A percentile compares a stretch with the other conserved stretches of the same genome.
Evolutionary conservation across 1,284 basidiomycete genomes (phyloP).

Genomic region (Agroathelia rolfsii): DNA sequence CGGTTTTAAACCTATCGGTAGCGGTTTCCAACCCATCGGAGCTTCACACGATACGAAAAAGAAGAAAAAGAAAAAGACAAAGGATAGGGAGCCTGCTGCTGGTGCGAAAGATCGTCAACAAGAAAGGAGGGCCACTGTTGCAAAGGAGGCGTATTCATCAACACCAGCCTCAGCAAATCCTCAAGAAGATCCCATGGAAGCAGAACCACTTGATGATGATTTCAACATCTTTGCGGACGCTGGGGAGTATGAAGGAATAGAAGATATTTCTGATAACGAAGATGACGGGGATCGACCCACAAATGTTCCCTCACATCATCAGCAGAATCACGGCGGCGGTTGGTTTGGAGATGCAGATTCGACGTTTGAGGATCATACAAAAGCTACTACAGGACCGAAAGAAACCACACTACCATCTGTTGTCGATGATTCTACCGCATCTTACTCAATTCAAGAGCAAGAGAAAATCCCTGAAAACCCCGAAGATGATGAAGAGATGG

Average conservation of each 20-base stretch:
- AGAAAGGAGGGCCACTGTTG: too few species aligned
- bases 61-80: slow-evolving; percentile 46
- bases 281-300: too few species aligned
- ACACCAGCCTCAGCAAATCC: slow-evolving; percentile 11
- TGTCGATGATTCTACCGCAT: too few species aligned
- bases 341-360: slow-evolving; percentile 4
- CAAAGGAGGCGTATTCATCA: too few species aligned
- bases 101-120: too few species aligned
- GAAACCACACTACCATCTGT: too few species aligned
- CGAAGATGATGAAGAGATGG: slow-evolving; percentile 24
- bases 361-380: slow-evolving; percentile 17
- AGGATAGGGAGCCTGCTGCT: too few species aligned
- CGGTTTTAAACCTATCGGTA: slow-evolving; percentile 57
- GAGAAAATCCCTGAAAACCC: slow-evolving; percentile 13
- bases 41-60: slow-evolving; percentile 32
- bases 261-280: slow-evolving; percentile 50
- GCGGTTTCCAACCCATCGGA: too few species aligned
- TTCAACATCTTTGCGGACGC: slow-evolving; percentile 80
- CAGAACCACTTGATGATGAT: slow-evolving; percentile 36
- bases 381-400: slow-evolving; percentile 11
- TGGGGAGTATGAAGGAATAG: slow-evolving; percentile 72
- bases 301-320: too few species aligned
- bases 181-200: slow-evolving; percentile 13
- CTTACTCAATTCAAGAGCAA: too few species aligned
- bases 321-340: slow-evolving; percentile 1